Conservation (phyloP, 768 basidiomycete genomes). For the Xanthoconium purpureum region DNA sequence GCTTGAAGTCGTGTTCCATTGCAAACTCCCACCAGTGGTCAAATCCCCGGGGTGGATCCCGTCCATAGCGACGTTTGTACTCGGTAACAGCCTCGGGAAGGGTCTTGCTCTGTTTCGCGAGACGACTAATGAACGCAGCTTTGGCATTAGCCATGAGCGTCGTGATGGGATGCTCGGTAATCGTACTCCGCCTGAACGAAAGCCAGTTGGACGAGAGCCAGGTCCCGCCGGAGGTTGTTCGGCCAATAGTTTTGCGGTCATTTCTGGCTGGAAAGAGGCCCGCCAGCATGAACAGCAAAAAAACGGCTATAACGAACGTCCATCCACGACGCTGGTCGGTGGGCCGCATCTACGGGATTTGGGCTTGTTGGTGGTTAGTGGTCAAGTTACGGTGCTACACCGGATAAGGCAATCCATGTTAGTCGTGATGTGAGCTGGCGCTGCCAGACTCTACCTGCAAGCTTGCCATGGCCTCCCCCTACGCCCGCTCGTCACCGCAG, state of each 20-base stretch:
- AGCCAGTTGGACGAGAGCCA: slow-evolving; percentile 30
- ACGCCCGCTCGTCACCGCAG: slow-evolving; percentile 15
- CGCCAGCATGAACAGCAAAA: slow-evolving; percentile 48
- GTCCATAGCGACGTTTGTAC: slow-evolving; percentile 74
- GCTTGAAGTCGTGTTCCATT: slow-evolving; percentile 62
- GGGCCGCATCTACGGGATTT: slow-evolving; percentile 15
- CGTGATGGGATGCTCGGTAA: slow-evolving; percentile 73
- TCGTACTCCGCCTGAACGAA: neutral
- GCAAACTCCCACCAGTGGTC: slow-evolving; percentile 89
- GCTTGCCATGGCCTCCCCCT: slow-evolving; percentile 23
- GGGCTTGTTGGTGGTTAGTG: neutral
- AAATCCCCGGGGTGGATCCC: slow-evolving; percentile 86
- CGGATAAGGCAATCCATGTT: slow-evolving; percentile 22
- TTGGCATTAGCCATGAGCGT: slow-evolving; percentile 83
- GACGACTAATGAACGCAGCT: slow-evolving; percentile 57
- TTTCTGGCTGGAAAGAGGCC: slow-evolving; percentile 45
- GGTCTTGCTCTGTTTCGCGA: slow-evolving; percentile 76
- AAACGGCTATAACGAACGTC: slow-evolving; percentile 40
- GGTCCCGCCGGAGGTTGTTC: neutral
- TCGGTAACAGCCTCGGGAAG: slow-evolving; percentile 76
- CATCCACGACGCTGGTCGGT: slow-evolving; percentile 30
- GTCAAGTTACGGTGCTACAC: neutral
- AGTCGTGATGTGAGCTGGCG: slow-evolving; percentile 14
- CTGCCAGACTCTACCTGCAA: slow-evolving; percentile 5
- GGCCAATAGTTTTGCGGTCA: slow-evolving; percentile 3